Evolutionary conservation across 331 rosid genomes (phyloP), one percentile per base, ranked within the genome.

Genomic region (Dryas integrifolia): DNA sequence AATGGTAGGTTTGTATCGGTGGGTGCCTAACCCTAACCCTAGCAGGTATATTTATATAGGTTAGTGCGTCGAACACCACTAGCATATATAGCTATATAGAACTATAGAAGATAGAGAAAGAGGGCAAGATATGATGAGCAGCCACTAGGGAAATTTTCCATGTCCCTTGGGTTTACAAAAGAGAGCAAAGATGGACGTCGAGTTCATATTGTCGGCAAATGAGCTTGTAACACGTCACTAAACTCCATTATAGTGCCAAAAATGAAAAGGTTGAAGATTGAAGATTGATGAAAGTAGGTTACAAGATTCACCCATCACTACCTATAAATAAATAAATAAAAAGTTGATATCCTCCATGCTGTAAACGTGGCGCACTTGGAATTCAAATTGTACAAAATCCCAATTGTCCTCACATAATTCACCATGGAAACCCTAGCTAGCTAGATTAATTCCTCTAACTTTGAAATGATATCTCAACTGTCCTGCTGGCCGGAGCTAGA

Each of bases 1-100:
- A 67, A 49, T 52, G 15, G 16, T 53, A 56, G 40, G 49, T 46
- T 40, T 72, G 65, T 24, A 64, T 57, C 57, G 13, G 38, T 74
- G 51, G 82, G 72, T 65, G 75, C 60, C 77, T 81, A 85, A 80
- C 86, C 88, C 91, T 85, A 91, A 84, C 90, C 97, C 97, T 91
- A 87, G 90, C 15, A 50, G 58, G 64, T 77, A 75, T 57, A 66
- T 80, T 65, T 86, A 72, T 79, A 85, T 75, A 78, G 80, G 65
- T 46, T 47, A 4, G 62, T 43, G 68, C 8, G 67, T 62, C 77
- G 84, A 55, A 73, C 21, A 72, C 75, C 79, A 71, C 70, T 58
- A 58, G 66, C 79, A 30, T 30, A 30, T 30, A 30, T 30, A 30
- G 35, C 2, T 30, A 30, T 30, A 30, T 30, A 30, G 35, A 30